Conservation (phyloP, 2,329 filamentous ascomycete genomes). For the Xylaria multiplex region DNA sequence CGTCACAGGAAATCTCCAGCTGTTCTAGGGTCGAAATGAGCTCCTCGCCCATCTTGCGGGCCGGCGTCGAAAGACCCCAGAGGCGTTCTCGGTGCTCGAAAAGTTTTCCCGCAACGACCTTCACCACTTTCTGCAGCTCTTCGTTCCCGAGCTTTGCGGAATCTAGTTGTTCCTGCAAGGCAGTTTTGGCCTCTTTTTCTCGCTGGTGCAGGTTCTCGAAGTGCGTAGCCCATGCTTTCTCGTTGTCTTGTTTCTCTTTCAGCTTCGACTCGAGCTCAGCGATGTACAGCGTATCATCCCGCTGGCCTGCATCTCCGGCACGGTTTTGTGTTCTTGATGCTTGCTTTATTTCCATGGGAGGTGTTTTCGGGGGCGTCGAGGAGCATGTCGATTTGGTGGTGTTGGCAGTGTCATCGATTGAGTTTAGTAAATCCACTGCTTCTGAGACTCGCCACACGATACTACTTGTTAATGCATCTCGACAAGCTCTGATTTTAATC, state of each 20-base stretch:
- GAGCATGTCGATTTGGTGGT: constrained; percentile 31
- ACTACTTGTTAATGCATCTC: constrained; percentile 44
- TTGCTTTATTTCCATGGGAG: not conserved
- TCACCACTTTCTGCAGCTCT: constrained; percentile 9
- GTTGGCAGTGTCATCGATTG: not conserved
- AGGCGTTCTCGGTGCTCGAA: constrained; percentile 18
- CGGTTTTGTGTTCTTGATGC: not conserved
- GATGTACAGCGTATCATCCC: constrained; percentile 21
- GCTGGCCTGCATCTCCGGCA: not conserved
- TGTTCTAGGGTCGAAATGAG: constrained; percentile 20
- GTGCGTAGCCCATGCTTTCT: constrained; percentile 20
- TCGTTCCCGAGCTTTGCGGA: not conserved
- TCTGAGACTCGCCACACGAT: constrained; percentile 43
- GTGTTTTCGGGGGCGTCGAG: not conserved
- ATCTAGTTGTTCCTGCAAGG: not conserved
- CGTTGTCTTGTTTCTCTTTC: constrained; percentile 24
- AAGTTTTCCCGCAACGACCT: constrained; percentile 8
- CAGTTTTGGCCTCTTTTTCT: not conserved
- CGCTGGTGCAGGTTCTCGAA: constrained; percentile 11
- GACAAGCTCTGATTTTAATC: constrained; percentile 46
- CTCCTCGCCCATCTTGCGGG: constrained; percentile 27
- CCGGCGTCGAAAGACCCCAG: constrained; percentile 21
- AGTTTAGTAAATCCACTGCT: constrained; percentile 39
- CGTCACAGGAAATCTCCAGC: constrained; percentile 11
- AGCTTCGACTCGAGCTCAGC: constrained; percentile 24